Conservation (phyloP, 1,139 yeast genomes). For the Suhomyces panamericanus region DNA sequence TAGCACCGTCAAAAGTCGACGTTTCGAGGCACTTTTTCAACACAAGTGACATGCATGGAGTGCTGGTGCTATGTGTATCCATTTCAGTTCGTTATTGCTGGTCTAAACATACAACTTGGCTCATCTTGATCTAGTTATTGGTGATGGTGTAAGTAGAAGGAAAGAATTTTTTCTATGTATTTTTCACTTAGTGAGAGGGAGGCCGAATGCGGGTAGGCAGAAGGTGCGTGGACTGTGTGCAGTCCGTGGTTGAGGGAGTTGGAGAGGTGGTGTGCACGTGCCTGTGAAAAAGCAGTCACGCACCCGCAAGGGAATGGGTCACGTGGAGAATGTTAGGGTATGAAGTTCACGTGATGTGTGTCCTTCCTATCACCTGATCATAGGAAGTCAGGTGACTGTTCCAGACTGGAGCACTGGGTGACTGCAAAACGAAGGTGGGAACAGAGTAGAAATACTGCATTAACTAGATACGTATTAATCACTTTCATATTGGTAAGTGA, state of each 20-base stretch:
- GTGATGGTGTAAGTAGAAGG: conserved; percentile 21
- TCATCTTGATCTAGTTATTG: conserved; percentile 33
- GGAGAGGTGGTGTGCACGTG: conserved; percentile 8
- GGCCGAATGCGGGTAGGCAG: conserved; percentile 2
- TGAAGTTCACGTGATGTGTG: too few species aligned
- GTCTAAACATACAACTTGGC: conserved; percentile 33
- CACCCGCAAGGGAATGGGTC: background rate
- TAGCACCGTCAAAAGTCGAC: background rate
- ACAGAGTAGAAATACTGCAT: too few species aligned
- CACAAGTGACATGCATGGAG: background rate
- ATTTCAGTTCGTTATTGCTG: background rate
- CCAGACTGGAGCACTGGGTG: background rate
- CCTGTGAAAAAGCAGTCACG: conserved; percentile 10
- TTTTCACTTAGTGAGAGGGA: conserved; percentile 14
- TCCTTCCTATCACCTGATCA: too few species aligned
- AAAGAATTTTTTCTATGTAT: conserved; percentile 21
- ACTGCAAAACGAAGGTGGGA: too few species aligned
- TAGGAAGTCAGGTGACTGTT: background rate
- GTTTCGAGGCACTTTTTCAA: background rate
- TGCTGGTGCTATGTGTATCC: background rate
- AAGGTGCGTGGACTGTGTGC: conserved; percentile 9
- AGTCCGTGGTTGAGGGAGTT: conserved; percentile 2
- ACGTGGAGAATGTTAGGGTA: too few species aligned
- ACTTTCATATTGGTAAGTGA: too few species aligned
- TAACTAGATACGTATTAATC: too few species aligned